Percentiles rank a stretch among this genome's conserved stretches.
phyloP scores from a whole-genome alignment of 2,329 filamentous ascomycete species.

The Pseudocercospora cruenta region DNA sequence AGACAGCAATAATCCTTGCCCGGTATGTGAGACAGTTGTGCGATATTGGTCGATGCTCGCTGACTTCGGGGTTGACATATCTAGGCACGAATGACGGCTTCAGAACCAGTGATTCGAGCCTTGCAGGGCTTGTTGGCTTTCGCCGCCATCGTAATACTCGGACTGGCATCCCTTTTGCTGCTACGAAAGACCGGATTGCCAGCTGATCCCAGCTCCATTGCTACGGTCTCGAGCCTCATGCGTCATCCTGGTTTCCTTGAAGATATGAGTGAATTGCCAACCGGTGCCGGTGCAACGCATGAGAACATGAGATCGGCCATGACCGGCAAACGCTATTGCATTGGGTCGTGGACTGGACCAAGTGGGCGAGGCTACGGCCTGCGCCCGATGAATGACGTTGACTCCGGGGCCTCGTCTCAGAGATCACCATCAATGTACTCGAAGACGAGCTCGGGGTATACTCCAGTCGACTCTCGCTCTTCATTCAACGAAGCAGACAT shows the following conservation, averaged over 20 bases:
- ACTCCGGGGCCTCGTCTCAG: conserved; percentile 4
- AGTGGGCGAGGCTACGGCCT: conserved; percentile 15
- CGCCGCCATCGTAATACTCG: conserved; percentile 17
- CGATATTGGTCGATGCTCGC: too few species aligned
- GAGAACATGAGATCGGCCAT: conserved; percentile 15
- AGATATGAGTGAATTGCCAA: conserved; percentile 21
- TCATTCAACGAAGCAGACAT: conserved; percentile 1
- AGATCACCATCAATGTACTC: neutral
- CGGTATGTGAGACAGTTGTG: neutral
- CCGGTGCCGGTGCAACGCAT: conserved; percentile 8
- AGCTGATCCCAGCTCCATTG: conserved; percentile 26
- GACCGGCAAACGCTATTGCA: conserved; percentile 17
- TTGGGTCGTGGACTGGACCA: conserved; percentile 17
- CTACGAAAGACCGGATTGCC: conserved; percentile 19
- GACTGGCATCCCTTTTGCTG: conserved; percentile 12
- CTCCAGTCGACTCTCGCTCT: conserved; percentile 5
- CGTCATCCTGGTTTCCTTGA: conserved; percentile 21
- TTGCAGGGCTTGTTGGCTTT: conserved; percentile 26
- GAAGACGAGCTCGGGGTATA: neutral
- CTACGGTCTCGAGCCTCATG: conserved; percentile 22
- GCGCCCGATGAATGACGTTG: neutral
- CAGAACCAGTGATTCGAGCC: conserved; percentile 9
- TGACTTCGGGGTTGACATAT: too few species aligned
- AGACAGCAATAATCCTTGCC: conserved; percentile 14
- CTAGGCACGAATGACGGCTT: neutral